These are phyloP conservation scores for Fraxinus albicans DNA, from an alignment of 305 asterid genomes.

Conservation along the genomic window DNA sequence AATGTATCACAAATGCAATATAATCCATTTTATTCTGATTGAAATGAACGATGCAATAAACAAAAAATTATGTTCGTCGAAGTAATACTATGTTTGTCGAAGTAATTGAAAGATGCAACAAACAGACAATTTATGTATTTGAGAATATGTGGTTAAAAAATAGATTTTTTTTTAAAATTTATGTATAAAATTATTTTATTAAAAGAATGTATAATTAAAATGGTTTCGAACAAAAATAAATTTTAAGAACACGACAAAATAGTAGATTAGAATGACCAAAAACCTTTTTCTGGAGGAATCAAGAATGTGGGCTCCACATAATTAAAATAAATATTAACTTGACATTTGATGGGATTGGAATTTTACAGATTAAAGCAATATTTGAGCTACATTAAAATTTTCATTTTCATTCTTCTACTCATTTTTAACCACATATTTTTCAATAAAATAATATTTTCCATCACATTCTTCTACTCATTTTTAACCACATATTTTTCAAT, in stretches of 20 bases:
- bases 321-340: background rate
- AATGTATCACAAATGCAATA: background rate
- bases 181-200: too few species aligned
- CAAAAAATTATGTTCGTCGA: background rate
- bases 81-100: background rate
- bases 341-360: background rate
- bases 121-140: background rate
- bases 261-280: background rate
- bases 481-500: too few species aligned
- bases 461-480: too few species aligned
- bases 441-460: too few species aligned
- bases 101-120: background rate
- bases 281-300: background rate
- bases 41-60: background rate
- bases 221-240: background rate
- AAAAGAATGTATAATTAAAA: background rate
- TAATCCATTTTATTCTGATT: background rate
- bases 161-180: too few species aligned
- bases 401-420: too few species aligned
- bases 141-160: too few species aligned
- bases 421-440: too few species aligned
- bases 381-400: too few species aligned
- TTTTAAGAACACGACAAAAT: background rate
- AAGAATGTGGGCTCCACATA: background rate
- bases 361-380: background rate